These are phyloP conservation scores for Termitomyces heimii DNA, from an alignment of 768 basidiomycete genomes.

Conservation along the genomic window DNA sequence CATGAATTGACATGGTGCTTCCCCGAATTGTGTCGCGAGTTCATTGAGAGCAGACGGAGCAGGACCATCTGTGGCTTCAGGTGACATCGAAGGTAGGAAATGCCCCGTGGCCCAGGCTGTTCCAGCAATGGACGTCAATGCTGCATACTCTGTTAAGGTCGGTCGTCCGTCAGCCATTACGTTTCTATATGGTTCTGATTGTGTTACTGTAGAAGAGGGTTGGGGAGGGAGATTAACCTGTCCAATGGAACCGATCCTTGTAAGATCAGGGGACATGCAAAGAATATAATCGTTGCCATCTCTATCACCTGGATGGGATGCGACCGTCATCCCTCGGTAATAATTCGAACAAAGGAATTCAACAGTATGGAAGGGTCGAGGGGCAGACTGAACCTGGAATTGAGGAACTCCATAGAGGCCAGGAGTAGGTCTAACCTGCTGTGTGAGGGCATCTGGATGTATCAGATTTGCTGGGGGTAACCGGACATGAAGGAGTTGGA, in stretches of 20 bases:
- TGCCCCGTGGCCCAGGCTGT: conserved; percentile 80
- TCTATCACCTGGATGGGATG: conserved; percentile 68
- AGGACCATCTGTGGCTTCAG: conserved; percentile 32
- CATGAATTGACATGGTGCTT: conserved; percentile 74
- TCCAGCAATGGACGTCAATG: conserved; percentile 73
- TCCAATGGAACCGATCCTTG: conserved; percentile 63
- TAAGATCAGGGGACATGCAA: conserved; percentile 71
- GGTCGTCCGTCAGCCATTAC: conserved; percentile 37
- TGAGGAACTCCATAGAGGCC: conserved; percentile 46
- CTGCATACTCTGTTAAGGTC: conserved; percentile 72
- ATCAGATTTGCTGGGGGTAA: conserved; percentile 70
- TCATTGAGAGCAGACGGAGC: conserved; percentile 66
- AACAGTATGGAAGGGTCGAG: conserved; percentile 55
- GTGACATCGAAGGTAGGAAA: conserved; percentile 28
- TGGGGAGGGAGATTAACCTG: conserved; percentile 48
- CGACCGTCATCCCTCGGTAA: conserved; percentile 58
- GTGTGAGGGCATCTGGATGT: conserved; percentile 67
- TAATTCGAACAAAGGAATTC: conserved; percentile 61
- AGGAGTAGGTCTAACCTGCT: conserved; percentile 38
- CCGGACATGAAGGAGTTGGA: conserved; percentile 75
- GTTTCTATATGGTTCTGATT: conserved; percentile 29
- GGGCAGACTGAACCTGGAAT: conserved; percentile 34
- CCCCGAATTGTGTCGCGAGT: conserved; percentile 75
- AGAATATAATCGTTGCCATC: conserved; percentile 72
- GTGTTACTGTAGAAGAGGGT: conserved; percentile 25